Evolutionary conservation across 1,284 basidiomycete species (phyloP).

Genomic region (Marasmius oreades): DNA sequence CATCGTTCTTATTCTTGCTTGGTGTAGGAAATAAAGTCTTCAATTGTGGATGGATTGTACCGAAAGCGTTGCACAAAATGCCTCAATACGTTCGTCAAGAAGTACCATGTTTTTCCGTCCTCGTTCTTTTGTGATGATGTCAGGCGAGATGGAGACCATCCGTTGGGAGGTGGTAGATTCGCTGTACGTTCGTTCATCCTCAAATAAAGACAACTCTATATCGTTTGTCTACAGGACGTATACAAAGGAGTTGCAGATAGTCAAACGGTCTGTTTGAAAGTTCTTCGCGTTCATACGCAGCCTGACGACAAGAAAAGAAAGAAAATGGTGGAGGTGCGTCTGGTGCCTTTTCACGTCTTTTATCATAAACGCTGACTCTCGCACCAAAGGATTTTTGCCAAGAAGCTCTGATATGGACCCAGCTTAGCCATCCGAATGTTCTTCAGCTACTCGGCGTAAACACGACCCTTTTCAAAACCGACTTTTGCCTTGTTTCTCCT

Average conservation of each 20-base stretch:
- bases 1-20: neutral
- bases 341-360: neutral
- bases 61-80: neutral
- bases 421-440: conserved; percentile 13
- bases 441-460: conserved; percentile 12
- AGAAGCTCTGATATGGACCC: conserved; percentile 13
- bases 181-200: conserved; percentile 15
- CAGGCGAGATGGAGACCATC: neutral
- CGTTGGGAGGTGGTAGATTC: conserved; percentile 27
- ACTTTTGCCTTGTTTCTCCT: conserved; percentile 11
- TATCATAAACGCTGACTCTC: neutral
- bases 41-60: neutral
- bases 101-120: neutral
- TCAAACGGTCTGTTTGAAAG: conserved; percentile 9
- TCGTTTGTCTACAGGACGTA: conserved; percentile 7
- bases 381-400: conserved; percentile 7
- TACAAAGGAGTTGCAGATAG: conserved; percentile 1
- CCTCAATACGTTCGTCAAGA: neutral
- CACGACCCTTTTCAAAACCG: conserved; percentile 1
- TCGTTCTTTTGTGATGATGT: neutral
- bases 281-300: conserved; percentile 6
- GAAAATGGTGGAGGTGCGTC: conserved; percentile 1
- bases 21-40: neutral
- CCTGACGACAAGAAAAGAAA: conserved; percentile 3
- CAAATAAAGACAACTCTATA: conserved; percentile 5